Base-by-base conservation (phyloP, 1,139 yeast species). In the Kodamaea ohmeri region DNA sequence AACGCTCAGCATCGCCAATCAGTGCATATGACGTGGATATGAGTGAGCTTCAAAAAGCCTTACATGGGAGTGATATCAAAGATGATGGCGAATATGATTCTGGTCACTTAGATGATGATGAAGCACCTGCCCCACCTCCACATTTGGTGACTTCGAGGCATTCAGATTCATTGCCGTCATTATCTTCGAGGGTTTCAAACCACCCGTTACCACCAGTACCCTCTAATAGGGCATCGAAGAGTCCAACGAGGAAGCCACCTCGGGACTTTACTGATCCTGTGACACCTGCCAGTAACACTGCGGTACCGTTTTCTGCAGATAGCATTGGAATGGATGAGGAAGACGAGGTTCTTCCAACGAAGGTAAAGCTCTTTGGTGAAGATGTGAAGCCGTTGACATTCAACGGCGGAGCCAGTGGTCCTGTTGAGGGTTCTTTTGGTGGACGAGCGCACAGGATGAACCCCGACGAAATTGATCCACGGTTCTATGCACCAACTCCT, bases 401-500 rank as follows among this genome's bases (percentile, higher is more conserved):
- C 28, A 29, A 40, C 14, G 47, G 46, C 1, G 38, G 37, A 11
- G 30, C 24, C 8, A 35, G 38, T 14, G 34, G 26, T 13, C 32
- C 32, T n/a, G 32, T 35, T 3, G 30, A 20, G 18, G 35, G 33
- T 6, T 17, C 35, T 3, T 27, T 25, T 16, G 38, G 35, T 3
- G 30, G 33, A 15, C 52, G 50, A 2, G 50, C 55, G 7, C 55
- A 52, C 25, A 39, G 44, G 12, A 36, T 54, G 14, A 53, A 59
- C 29, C 55, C 56, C 1, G 58, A 69, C 43, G 75, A 70, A 40
- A 65, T 71, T 4, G 71, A 70, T 44, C 74, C 77, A 1, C 57
- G 57, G 41, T 68, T 56, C 46, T 65, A 67, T 46, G 77, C 78
- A 2, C 78, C 78, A 3, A 62, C 73, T 1, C 78, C 78, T 2